Base-by-base conservation (phyloP, 306 rosid genomes). In the Cucurbita ficifolia region DNA sequence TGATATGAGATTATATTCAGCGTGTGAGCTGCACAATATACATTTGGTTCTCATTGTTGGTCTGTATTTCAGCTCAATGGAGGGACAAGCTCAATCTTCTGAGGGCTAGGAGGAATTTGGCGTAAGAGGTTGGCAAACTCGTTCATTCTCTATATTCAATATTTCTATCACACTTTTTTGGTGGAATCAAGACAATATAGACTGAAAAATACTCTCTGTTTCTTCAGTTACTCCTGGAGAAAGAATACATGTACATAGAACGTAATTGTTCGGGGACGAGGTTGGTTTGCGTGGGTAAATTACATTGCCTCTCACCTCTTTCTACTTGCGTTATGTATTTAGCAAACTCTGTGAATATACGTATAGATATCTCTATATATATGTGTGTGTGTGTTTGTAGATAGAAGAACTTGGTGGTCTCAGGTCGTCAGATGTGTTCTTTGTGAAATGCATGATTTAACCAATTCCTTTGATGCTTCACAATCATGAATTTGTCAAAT, bases 61-160 rank as follows among this genome's bases (percentile, higher is more conserved):
- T 58, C 46, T 29, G 39, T 29, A 33, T 67, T 64, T 52, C 88
- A 86, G 90, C 90, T 52, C 83, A 84, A 55, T 86, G 90, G 90
- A 84, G 90, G 74, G 90, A 86, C 83, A 86, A 84, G 54, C 88
- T 86, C 52, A 85, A 79, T 69, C 84, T 82, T 46, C 84, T 84
- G 43, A 81, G 90, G 62, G 80, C 90, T 6, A 82, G 76, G 70
- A 84, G 39, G 81, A 84, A 86, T 82, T 60, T 86, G 86, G 77
- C 85, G 11, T 82, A 61, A 79, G 52, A 35, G 80, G 90, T 86
- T 74, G 24, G 22, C 33, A 48, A 24, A 50, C 75, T 53, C 16
- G 0, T 48, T 49, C 12, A 42, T 22, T 29, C 17, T 35, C 22
- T 9, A 0, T 8, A 2, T 7, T 13, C 12, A 45, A 60, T 12